phyloP scores from a whole-genome alignment of 257 asterid species.

The Perilla frutescens region DNA sequence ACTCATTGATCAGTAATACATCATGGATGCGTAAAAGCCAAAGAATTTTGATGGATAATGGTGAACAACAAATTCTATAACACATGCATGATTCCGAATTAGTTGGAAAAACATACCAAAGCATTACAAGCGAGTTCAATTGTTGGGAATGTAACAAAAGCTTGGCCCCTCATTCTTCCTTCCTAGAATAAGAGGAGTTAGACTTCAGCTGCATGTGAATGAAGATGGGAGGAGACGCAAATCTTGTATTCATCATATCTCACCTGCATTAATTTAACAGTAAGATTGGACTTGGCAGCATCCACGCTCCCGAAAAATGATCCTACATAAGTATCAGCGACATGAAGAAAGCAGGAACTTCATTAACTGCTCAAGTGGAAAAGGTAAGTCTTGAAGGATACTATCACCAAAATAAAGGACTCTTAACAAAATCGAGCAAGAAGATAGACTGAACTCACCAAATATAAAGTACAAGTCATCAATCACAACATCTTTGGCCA shows the following conservation, averaged over 20 bases:
- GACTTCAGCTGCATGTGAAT: conserved; percentile 21
- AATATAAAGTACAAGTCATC: conserved; percentile 84
- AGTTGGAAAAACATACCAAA: conserved; percentile 54
- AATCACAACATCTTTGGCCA: conserved; percentile 84
- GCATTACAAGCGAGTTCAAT: conserved; percentile 87
- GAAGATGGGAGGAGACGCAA: neutral
- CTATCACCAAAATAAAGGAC: conserved; percentile 2
- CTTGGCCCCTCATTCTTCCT: conserved; percentile 99
- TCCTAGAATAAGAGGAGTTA: conserved; percentile 52
- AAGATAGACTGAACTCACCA: conserved; percentile 58
- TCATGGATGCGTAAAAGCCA: neutral
- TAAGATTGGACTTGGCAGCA: conserved; percentile 72
- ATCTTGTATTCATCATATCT: conserved; percentile 25
- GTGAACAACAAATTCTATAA: conserved; percentile 5
- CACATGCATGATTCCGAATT: neutral
- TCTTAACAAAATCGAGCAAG: conserved; percentile 10
- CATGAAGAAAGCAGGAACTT: conserved; percentile 20
- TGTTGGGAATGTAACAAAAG: conserved; percentile 89
- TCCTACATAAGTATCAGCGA: conserved; percentile 54
- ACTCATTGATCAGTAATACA: neutral
- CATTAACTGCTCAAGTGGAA: neutral
- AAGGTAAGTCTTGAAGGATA: neutral
- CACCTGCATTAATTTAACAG: conserved; percentile 95
- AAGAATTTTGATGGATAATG: neutral
- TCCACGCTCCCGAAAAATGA: conserved; percentile 79